Evolutionary conservation across 345 rosid genomes (phyloP).

Genomic region (Linum lewisii): DNA sequence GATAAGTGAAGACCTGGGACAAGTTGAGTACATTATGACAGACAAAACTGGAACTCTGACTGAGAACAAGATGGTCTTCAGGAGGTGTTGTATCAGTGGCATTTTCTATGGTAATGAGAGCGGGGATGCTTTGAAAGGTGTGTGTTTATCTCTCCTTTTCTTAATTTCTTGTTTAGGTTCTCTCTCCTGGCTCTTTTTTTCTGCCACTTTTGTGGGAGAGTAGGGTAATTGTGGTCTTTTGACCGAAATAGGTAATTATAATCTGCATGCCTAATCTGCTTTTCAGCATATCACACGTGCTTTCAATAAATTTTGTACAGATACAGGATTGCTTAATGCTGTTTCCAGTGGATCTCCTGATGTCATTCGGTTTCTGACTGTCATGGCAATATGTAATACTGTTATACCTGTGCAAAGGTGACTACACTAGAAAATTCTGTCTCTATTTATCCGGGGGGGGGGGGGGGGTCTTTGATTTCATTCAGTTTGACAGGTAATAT

Average conservation of each 20-base stretch:
- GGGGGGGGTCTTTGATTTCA: neutral
- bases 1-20: constrained; percentile 99
- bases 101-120: constrained; percentile 73
- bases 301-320: constrained; percentile 23
- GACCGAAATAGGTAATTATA: no score
- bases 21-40: constrained; percentile 95
- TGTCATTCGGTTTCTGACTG: constrained; percentile 68
- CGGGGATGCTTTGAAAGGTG: constrained; percentile 96
- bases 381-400: constrained; percentile 95
- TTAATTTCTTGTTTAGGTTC: neutral
- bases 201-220: neutral
- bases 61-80: constrained; percentile 90
- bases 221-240: no score
- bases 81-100: constrained; percentile 87
- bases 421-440: constrained; percentile 8
- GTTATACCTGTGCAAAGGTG: constrained; percentile 84
- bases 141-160: constrained; percentile 10
- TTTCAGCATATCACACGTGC: neutral
- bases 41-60: constrained; percentile 99
- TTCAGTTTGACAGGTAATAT: neutral
- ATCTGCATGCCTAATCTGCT: neutral
- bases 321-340: constrained; percentile 57
- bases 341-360: constrained; percentile 69
- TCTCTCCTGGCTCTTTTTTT: neutral
- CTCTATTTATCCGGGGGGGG: neutral